phyloP scores from a whole-genome alignment of 805 yeast genomes.

The Candida palmyrensis region DNA sequence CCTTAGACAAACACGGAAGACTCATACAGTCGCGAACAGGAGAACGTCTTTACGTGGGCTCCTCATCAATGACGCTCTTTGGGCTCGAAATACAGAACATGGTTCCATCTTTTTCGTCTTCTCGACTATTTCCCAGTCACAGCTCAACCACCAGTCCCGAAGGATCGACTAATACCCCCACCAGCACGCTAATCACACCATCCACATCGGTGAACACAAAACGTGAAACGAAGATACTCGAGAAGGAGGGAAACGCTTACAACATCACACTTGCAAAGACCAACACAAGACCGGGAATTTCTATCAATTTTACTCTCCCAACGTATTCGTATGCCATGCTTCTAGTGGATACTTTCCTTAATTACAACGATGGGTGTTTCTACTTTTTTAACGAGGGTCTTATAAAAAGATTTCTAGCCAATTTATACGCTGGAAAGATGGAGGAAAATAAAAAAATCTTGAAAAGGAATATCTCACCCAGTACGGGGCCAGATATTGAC shows the following conservation, averaged over 20 bases:
- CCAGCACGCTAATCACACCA: constrained; percentile 1
- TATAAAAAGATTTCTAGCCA: constrained; percentile 60
- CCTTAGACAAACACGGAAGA: constrained; percentile 66
- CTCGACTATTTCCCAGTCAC: constrained; percentile 11
- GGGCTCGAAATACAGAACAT: constrained; percentile 72
- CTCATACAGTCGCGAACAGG: constrained; percentile 72
- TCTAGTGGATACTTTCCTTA: constrained; percentile 69
- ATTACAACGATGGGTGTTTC: constrained; percentile 80
- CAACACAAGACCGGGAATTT: constrained; percentile 60
- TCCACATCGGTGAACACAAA: constrained; percentile 8
- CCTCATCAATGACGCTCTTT: constrained; percentile 78
- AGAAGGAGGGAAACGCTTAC: constrained; percentile 74
- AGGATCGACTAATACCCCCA: background rate
- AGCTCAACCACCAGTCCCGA: background rate
- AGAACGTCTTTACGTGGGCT: constrained; percentile 70
- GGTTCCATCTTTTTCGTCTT: constrained; percentile 33
- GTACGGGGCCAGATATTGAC: constrained; percentile 22
- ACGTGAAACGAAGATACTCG: constrained; percentile 54
- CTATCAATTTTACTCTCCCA: constrained; percentile 69
- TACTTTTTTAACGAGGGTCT: constrained; percentile 81
- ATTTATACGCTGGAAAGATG: constrained; percentile 52
- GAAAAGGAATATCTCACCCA: constrained; percentile 24
- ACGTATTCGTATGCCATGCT: constrained; percentile 72
- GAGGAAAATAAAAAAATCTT: constrained; percentile 34
- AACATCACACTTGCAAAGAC: constrained; percentile 64